Percentiles rank a stretch among this genome's conserved stretches.
These are phyloP conservation scores for Coemansia sp. DNA, from an alignment of 192 early-diverging fungal species.

Conservation along the genomic window DNA sequence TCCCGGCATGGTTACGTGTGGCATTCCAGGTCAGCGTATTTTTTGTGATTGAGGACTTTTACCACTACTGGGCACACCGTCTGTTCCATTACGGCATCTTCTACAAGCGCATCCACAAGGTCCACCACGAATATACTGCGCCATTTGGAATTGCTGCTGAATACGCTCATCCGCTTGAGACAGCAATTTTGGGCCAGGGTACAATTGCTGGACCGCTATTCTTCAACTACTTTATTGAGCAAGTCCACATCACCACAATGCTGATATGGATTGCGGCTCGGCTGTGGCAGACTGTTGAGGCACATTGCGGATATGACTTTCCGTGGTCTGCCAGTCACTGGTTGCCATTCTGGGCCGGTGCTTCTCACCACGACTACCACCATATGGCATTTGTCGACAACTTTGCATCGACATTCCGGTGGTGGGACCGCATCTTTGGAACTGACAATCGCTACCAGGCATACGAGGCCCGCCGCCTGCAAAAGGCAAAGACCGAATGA, in stretches of 20 bases:
- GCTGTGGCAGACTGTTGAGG: slow-evolving; percentile 65
- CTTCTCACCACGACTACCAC: slow-evolving; percentile 76
- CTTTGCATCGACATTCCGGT: slow-evolving; percentile 78
- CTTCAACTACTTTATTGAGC: slow-evolving; percentile 57
- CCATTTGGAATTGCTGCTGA: slow-evolving; percentile 74
- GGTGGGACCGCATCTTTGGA: slow-evolving; percentile 87
- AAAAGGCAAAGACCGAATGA: slow-evolving; percentile 28
- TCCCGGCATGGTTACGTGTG: slow-evolving; percentile 59
- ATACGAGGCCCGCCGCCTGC: slow-evolving; percentile 40
- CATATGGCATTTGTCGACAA: slow-evolving; percentile 65
- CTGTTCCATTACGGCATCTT: slow-evolving; percentile 65
- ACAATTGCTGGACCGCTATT: slow-evolving; percentile 61
- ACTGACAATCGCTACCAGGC: slow-evolving; percentile 75
- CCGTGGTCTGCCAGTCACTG: slow-evolving; percentile 84
- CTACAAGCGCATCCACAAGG: slow-evolving; percentile 79
- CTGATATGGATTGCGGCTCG: slow-evolving; percentile 68
- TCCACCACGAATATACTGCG: slow-evolving; percentile 72
- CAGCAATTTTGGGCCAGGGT: slow-evolving; percentile 64
- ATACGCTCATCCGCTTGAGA: slow-evolving; percentile 73
- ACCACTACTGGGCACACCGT: slow-evolving; percentile 74
- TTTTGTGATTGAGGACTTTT: slow-evolving; percentile 68
- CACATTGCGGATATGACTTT: slow-evolving; percentile 77
- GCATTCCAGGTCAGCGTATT: slow-evolving; percentile 59
- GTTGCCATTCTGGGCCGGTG: slow-evolving; percentile 83
- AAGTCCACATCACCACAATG: slow-evolving; percentile 68